Base-by-base conservation (phyloP, 2,329 filamentous ascomycete species). In the Mycosphaerelloides madeirae region DNA sequence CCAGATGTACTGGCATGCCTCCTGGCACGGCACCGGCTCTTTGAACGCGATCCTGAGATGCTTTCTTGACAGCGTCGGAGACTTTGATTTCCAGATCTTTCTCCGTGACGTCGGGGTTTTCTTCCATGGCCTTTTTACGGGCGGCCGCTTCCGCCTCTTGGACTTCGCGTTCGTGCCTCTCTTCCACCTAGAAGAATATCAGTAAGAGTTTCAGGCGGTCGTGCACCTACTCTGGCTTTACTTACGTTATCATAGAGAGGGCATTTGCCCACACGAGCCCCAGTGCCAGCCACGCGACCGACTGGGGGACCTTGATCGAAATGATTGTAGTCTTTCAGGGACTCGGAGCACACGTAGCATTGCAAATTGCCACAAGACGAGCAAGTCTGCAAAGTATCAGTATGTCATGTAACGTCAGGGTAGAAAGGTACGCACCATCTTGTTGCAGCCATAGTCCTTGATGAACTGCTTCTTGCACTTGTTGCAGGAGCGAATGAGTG, bases 371-470 rank as follows among this genome's bases (percentile, higher is more conserved):
- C 48, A 55, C 78, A 82, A n/a, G 75, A 74, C 0, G 77, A 71
- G 63, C 88, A 95, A 0, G 65, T 75, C 53, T 55, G 28, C 6
- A 43, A 14, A 22, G 1, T 25, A 40, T 50, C 22, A 47, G 43
- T 29, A 19, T 36, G 7, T 7, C 11, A 14, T 19, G 6, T 19
- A 18, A 12, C 9, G 33, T 19, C 6, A 15, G n/a, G 8, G n/a
- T 18, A 32, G 6, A 14, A 5, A 12, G 29, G 2, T 16, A 42
- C 50, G 29, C 41, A 53, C 53, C 78, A 95, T 87, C 66, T 90
- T 90, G 68, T 94, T 94, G 69, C 88, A 95, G 2, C 88, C 88
- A 25, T 70, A 63, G 29, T 83, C 77, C 61, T 94, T 95, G 62
- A 94, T 77, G 56, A 91, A 93, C 0, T 82, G 80, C n/a, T 80